Percentiles rank a stretch among this genome's conserved stretches.
These are phyloP conservation scores for Aschersonia sp. DNA, from an alignment of 2,329 filamentous ascomycete species.

Conservation along the genomic window DNA sequence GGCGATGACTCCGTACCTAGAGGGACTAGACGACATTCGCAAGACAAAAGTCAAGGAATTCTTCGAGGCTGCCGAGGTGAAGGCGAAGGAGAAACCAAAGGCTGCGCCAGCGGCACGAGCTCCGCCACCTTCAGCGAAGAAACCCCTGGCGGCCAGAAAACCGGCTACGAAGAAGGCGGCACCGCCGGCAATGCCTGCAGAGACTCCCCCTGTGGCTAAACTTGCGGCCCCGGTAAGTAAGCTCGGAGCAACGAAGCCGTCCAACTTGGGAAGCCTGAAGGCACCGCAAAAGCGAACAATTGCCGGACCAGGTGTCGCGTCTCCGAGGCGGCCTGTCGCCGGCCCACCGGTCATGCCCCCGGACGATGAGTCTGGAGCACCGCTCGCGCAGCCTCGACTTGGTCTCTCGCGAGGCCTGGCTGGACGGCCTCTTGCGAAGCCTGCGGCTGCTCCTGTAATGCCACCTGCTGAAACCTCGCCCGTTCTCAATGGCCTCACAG, in stretches of 20 bases:
- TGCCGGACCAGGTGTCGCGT: constrained; percentile 31
- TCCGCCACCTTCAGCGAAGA: constrained; percentile 31
- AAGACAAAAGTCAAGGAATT: constrained; percentile 95
- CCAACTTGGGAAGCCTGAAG: constrained; percentile 41
- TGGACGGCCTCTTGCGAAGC: constrained; percentile 71
- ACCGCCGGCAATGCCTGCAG: constrained; percentile 25
- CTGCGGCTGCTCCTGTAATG: constrained; percentile 35
- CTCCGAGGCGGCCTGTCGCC: constrained; percentile 37
- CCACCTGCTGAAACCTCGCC: constrained; percentile 40
- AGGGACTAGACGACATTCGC: constrained; percentile 86
- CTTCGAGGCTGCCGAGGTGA: constrained; percentile 45
- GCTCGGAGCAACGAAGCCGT: constrained; percentile 38
- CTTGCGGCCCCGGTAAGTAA: constrained; percentile 31
- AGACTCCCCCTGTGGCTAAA: constrained; percentile 38
- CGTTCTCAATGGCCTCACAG: constrained; percentile 50
- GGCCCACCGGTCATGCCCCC: constrained; percentile 30
- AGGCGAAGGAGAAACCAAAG: constrained; percentile 60
- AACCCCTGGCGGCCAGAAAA: constrained; percentile 27
- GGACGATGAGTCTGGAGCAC: constrained; percentile 43
- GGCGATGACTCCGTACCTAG: constrained; percentile 83
- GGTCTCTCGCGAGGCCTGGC: constrained; percentile 68
- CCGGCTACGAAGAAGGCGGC: constrained; percentile 30
- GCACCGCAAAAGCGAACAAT: constrained; percentile 42
- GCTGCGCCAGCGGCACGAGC: constrained; percentile 47
- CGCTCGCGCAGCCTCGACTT: constrained; percentile 40